These are phyloP conservation scores for Botrytis fragariae DNA, from an alignment of 2,329 filamentous ascomycete genomes.

Conservation along the genomic window DNA sequence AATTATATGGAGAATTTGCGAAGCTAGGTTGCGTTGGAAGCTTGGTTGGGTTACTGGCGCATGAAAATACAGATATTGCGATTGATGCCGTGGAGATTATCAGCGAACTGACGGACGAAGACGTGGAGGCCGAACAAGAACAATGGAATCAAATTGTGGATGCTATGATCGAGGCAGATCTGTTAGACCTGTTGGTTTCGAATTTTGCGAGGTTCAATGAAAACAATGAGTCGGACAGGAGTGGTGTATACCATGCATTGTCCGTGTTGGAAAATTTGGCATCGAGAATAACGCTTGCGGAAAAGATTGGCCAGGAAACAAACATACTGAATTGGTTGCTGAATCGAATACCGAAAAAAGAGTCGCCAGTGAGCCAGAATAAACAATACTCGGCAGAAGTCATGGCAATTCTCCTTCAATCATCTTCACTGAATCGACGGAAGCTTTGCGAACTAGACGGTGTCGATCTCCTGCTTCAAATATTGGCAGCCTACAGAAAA, in stretches of 20 bases:
- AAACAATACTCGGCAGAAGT: slow-evolving; percentile 94
- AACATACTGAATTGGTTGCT: slow-evolving; percentile 75
- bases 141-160: slow-evolving; percentile 79
- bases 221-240: slow-evolving; percentile 68
- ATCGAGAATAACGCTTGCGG: slow-evolving; percentile 65
- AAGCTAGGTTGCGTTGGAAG: slow-evolving; percentile 70
- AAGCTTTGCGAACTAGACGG: slow-evolving; percentile 65
- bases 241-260: slow-evolving; percentile 83
- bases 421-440: slow-evolving; percentile 62
- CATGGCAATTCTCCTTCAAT: slow-evolving; percentile 82
- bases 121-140: slow-evolving; percentile 74
- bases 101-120: slow-evolving; percentile 88
- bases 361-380: slow-evolving; percentile 75
- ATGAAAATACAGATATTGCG: slow-evolving; percentile 96
- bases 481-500: slow-evolving; percentile 80
- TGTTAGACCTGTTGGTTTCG: slow-evolving; percentile 70
- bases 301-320: slow-evolving; percentile 68
- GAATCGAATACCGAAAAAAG: slow-evolving; percentile 65
- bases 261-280: slow-evolving; percentile 82
- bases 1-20: slow-evolving; percentile 77
- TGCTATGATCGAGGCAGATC: slow-evolving; percentile 63
- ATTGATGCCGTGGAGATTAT: slow-evolving; percentile 89
- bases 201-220: slow-evolving; percentile 82
- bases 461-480: slow-evolving; percentile 76
- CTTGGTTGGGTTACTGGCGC: slow-evolving; percentile 77